Conservation (phyloP, 2,329 filamentous ascomycete genomes). For the Monilinia fructicola region DNA sequence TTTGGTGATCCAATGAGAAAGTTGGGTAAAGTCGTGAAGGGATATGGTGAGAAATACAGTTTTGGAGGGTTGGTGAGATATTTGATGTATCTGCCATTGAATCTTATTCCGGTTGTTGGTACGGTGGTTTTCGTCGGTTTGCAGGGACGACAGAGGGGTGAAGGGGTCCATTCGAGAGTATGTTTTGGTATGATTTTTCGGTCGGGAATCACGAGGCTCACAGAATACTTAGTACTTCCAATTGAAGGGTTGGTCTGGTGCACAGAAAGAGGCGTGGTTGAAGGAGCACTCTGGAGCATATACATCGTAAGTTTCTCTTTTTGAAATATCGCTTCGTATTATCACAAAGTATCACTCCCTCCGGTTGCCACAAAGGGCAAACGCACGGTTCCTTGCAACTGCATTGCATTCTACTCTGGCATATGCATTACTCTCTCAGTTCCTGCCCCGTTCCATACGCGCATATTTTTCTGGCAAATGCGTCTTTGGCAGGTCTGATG, state of each 20-base stretch:
- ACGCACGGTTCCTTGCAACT: not conserved
- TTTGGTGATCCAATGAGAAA: constrained; percentile 52
- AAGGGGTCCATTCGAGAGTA: constrained; percentile 54
- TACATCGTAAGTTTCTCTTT: constrained; percentile 61
- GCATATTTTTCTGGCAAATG: not conserved
- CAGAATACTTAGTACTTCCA: constrained; percentile 72
- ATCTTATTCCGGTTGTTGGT: constrained; percentile 88
- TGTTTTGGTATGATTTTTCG: constrained; percentile 31
- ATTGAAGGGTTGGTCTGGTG: constrained; percentile 75
- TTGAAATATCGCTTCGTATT: not conserved
- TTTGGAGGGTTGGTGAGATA: constrained; percentile 64
- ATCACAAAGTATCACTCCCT: not conserved
- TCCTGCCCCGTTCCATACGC: not conserved
- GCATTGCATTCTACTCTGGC: constrained; percentile 10
- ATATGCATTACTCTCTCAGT: not conserved
- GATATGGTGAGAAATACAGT: constrained; percentile 56
- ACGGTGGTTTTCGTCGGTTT: constrained; percentile 77
- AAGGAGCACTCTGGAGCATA: constrained; percentile 72
- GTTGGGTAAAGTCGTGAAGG: constrained; percentile 58
- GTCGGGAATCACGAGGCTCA: constrained; percentile 1
- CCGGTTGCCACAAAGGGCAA: not conserved
- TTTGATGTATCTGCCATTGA: constrained; percentile 78
- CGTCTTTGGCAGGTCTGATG: constrained; percentile 18
- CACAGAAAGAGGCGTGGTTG: constrained; percentile 67
- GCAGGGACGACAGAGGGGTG: constrained; percentile 55